Conservation (phyloP, 2,329 filamentous ascomycete species). For the Xylariaceae sp. region DNA sequence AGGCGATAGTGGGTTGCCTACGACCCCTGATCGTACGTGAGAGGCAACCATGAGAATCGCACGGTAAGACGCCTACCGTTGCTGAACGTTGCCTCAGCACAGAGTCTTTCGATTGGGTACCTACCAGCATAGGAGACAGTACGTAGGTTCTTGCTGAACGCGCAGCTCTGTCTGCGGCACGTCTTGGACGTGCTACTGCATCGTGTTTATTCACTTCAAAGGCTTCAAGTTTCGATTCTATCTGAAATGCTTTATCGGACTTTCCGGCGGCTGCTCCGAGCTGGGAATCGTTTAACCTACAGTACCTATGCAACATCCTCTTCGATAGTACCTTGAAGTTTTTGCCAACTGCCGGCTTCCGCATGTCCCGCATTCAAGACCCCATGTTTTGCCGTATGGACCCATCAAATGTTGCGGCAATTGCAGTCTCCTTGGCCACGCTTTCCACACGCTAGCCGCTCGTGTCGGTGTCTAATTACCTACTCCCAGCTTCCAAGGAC, state of each 20-base stretch:
- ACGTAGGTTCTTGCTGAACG: too few relatives aligned
- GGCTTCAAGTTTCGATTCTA: too few relatives aligned
- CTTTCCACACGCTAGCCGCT: neutral
- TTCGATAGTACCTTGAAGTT: neutral
- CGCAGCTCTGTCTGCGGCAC: too few relatives aligned
- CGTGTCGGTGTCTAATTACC: neutral
- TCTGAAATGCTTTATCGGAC: too few relatives aligned
- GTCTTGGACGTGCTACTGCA: too few relatives aligned
- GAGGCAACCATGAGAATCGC: too few relatives aligned
- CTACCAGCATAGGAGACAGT: too few relatives aligned
- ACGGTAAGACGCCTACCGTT: too few relatives aligned
- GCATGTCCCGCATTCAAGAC: neutral
- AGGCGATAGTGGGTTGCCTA: neutral
- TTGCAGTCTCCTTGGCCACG: neutral
- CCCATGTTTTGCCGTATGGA: neutral
- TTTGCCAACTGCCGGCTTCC: neutral
- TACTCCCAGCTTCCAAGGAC: neutral
- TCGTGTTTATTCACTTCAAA: too few relatives aligned
- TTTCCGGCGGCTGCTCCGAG: neutral
- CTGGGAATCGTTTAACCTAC: neutral
- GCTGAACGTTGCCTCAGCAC: too few relatives aligned
- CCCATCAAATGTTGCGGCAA: neutral
- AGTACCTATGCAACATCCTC: neutral
- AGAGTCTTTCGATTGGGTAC: too few relatives aligned
- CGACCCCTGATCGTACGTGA: neutral